Conservation (phyloP, 257 asterid genomes). For the Cordia subcordata region DNA sequence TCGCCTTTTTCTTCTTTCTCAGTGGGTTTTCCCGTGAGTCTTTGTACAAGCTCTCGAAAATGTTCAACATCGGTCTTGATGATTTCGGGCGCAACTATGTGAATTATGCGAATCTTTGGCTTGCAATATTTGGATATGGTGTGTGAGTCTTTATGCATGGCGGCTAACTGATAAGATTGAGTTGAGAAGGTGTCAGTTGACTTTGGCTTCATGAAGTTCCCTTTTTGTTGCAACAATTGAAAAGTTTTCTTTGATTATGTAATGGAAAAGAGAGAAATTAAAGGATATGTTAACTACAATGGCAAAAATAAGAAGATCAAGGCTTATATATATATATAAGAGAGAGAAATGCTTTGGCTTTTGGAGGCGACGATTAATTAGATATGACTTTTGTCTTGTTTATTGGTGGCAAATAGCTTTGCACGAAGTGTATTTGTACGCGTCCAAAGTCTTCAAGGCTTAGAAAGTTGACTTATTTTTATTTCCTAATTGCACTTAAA, state of each 20-base stretch:
- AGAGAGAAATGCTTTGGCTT: constrained; percentile 30
- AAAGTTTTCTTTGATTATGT: no score
- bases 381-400: constrained; percentile 10
- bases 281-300: neutral
- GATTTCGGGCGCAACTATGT: constrained; percentile 65
- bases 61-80: constrained; percentile 60
- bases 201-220: constrained; percentile 36
- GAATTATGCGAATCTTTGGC: constrained; percentile 80
- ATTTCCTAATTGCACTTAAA: neutral
- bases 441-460: neutral
- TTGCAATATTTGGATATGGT: constrained; percentile 38
- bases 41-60: constrained; percentile 69
- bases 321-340: constrained; percentile 13
- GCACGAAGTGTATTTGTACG: neutral
- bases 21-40: constrained; percentile 65
- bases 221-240: constrained; percentile 7
- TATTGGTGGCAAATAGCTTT: neutral
- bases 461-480: neutral
- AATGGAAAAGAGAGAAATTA: neutral
- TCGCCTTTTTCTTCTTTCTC: constrained; percentile 12
- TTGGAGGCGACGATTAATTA: constrained; percentile 48
- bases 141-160: constrained; percentile 39
- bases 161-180: constrained; percentile 25
- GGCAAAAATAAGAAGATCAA: neutral
- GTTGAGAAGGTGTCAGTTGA: constrained; percentile 23